phyloP scores from a whole-genome alignment of 768 basidiomycete genomes.

The Glaciozyma martinii region DNA sequence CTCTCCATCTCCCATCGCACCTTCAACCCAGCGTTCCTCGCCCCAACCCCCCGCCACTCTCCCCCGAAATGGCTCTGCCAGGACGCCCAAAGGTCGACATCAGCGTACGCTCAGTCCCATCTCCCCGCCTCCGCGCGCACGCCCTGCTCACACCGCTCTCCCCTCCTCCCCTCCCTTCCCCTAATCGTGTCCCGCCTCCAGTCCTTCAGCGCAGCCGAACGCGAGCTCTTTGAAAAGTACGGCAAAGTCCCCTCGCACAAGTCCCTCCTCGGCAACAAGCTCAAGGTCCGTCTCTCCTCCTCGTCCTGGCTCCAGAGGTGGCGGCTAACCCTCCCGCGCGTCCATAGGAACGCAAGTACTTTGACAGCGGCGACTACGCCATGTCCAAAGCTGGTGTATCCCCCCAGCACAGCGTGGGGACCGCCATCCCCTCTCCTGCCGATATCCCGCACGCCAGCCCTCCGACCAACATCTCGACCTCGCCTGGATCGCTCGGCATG shows the following conservation, averaged over 20 bases:
- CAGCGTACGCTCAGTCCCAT: slow-evolving; percentile 54
- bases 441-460: slow-evolving; percentile 33
- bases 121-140: slow-evolving; percentile 2
- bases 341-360: slow-evolving; percentile 92
- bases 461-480: neutral
- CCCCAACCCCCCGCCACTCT: too few relatives aligned
- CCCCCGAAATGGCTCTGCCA: too few relatives aligned
- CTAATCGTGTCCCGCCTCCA: slow-evolving; percentile 35
- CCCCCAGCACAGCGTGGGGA: slow-evolving; percentile 81
- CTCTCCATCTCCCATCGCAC: too few relatives aligned
- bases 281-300: slow-evolving; percentile 55
- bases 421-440: slow-evolving; percentile 94
- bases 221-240: slow-evolving; percentile 87
- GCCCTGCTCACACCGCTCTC: neutral
- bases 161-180: neutral
- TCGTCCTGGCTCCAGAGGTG: neutral
- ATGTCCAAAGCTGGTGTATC: slow-evolving; percentile 80
- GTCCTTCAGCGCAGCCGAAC: slow-evolving; percentile 80
- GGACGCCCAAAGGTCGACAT: slow-evolving; percentile 76
- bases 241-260: slow-evolving; percentile 91
- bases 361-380: slow-evolving; percentile 98
- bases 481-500: neutral
- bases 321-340: neutral
- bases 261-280: slow-evolving; percentile 87
- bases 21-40: too few relatives aligned